Evolutionary conservation across 1,284 basidiomycete genomes (phyloP).

Genomic region (Grifola frondosa): DNA sequence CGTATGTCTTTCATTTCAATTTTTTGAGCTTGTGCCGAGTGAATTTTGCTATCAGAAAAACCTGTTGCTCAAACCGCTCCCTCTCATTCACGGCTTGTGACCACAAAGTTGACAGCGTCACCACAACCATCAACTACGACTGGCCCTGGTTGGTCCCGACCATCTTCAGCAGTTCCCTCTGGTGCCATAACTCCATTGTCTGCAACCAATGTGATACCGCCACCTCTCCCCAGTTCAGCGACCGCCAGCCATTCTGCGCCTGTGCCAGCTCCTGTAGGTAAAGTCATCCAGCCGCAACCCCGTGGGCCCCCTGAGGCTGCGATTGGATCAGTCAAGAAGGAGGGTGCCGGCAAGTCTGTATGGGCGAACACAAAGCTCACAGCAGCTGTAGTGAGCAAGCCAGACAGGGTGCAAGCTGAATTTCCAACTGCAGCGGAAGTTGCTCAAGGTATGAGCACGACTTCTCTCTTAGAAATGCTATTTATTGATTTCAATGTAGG

Average conservation of each 20-base stretch:
- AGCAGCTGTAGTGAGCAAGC: slow-evolving; percentile 30
- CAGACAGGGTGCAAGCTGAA: slow-evolving; percentile 52
- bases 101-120: slow-evolving; percentile 78
- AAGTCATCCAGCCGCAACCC: slow-evolving; percentile 70
- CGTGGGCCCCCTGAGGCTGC: slow-evolving; percentile 38
- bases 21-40: slow-evolving; percentile 6
- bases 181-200: slow-evolving; percentile 42
- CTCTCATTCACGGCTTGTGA: slow-evolving; percentile 75
- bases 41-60: too few relatives aligned
- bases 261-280: slow-evolving; percentile 55
- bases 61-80: slow-evolving; percentile 51
- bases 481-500: slow-evolving; percentile 23
- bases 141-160: slow-evolving; percentile 74
- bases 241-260: slow-evolving; percentile 36
- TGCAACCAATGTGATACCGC: slow-evolving; percentile 31
- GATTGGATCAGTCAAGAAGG: slow-evolving; percentile 40
- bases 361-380: slow-evolving; percentile 60
- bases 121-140: slow-evolving; percentile 54
- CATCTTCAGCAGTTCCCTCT: slow-evolving; percentile 67
- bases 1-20: slow-evolving; percentile 43
- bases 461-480: slow-evolving; percentile 12
- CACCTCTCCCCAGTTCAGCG: slow-evolving; percentile 24
- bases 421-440: slow-evolving; percentile 95
- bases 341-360: slow-evolving; percentile 48
- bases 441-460: slow-evolving; percentile 59